Conservation (phyloP, 352 stramenopile genomes). For the Globisporangium middletonii region DNA sequence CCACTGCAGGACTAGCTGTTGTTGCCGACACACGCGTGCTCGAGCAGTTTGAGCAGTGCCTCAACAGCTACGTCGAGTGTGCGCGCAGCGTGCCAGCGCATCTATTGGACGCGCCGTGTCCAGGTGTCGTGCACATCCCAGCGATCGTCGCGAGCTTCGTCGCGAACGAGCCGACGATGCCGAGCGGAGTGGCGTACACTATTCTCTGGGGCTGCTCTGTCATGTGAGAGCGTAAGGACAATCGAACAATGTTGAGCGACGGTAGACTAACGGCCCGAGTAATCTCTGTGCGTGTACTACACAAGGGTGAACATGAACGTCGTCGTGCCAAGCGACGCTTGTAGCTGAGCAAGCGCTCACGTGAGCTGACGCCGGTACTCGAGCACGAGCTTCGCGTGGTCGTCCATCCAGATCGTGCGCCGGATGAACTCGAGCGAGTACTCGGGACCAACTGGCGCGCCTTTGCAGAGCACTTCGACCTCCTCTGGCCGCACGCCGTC, state of each 20-base stretch:
- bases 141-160: slow-evolving; percentile 5
- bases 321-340: too few relatives aligned
- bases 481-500: slow-evolving; percentile 28
- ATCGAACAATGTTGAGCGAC: too few relatives aligned
- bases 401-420: slow-evolving; percentile 46
- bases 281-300: too few relatives aligned
- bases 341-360: not conserved
- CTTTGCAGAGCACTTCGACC: slow-evolving; percentile 54
- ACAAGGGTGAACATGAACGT: too few relatives aligned
- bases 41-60: not conserved
- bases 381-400: slow-evolving; percentile 35
- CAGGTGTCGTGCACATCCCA: slow-evolving; percentile 1
- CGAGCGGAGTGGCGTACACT: too few relatives aligned
- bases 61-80: slow-evolving; percentile 4
- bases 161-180: not conserved
- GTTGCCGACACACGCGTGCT: not conserved
- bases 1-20: not conserved
- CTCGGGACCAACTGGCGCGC: slow-evolving; percentile 36
- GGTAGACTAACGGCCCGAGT: too few relatives aligned
- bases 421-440: slow-evolving; percentile 67
- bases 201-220: too few relatives aligned
- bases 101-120: not conserved
- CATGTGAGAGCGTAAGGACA: too few relatives aligned
- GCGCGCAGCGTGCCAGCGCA: not conserved
- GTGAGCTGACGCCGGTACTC: slow-evolving; percentile 39